Percentiles rank a stretch among this genome's conserved stretches.
Conservation (phyloP, 495 filamentous ascomycete genomes). For the Podospora pseudopauciseta region DNA sequence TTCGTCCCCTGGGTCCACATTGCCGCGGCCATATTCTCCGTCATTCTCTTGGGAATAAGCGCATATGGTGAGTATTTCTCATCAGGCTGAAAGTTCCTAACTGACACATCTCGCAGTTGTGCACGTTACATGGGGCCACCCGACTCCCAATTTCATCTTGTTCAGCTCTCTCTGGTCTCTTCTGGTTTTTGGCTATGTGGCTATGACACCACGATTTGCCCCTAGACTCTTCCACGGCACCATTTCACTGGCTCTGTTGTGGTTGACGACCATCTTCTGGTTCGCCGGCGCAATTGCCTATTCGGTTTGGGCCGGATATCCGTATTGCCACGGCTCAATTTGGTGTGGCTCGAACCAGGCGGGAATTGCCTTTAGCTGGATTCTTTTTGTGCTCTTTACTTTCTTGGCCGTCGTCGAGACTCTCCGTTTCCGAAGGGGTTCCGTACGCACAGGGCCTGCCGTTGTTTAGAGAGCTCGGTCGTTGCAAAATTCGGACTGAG, state of each 20-base stretch:
- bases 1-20: slow-evolving; percentile 63
- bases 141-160: slow-evolving; percentile 66
- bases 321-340: slow-evolving; percentile 25
- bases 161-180: slow-evolving; percentile 71
- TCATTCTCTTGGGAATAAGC: slow-evolving; percentile 68
- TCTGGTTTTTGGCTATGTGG: slow-evolving; percentile 63
- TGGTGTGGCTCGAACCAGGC: slow-evolving; percentile 43
- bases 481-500: not conserved
- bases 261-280: slow-evolving; percentile 81
- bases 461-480: not conserved
- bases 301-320: slow-evolving; percentile 55
- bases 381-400: slow-evolving; percentile 42
- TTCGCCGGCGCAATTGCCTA: slow-evolving; percentile 77
- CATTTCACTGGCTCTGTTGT: slow-evolving; percentile 61
- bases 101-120: slow-evolving; percentile 29
- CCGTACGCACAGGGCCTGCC: not conserved
- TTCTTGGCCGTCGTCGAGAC: slow-evolving; percentile 38
- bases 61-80: slow-evolving; percentile 59
- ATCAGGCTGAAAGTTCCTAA: not conserved
- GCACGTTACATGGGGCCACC: slow-evolving; percentile 30
- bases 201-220: slow-evolving; percentile 58
- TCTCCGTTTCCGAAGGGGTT: slow-evolving; percentile 29
- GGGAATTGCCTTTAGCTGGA: slow-evolving; percentile 46
- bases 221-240: slow-evolving; percentile 56
- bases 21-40: slow-evolving; percentile 59